Conservation (phyloP, 176 grass and related monocot genomes). For the Avena sativa region DNA sequence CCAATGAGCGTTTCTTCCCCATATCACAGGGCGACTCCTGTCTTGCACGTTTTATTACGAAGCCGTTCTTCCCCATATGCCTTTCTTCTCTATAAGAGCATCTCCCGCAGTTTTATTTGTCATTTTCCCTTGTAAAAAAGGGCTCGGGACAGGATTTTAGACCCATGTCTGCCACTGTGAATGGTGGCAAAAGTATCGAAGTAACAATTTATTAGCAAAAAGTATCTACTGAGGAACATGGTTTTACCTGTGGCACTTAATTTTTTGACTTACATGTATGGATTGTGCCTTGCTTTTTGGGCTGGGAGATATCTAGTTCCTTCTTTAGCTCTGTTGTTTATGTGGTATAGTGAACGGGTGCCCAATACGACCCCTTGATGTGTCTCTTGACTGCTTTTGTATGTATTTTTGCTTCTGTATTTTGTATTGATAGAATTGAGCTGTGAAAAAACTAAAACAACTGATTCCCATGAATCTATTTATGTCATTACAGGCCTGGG, state of each 20-base stretch:
- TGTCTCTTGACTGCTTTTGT: neutral
- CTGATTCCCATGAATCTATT: too few species aligned
- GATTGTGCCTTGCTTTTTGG: neutral
- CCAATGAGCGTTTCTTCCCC: neutral
- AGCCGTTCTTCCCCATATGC: neutral
- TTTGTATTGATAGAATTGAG: too few species aligned
- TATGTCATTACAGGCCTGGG: too few species aligned
- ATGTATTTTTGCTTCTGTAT: too few species aligned
- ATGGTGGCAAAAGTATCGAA: neutral
- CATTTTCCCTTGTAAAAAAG: too few species aligned
- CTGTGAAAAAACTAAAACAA: too few species aligned
- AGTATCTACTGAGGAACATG: neutral
- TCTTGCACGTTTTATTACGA: neutral
- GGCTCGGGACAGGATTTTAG: too few species aligned
- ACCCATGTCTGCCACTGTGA: neutral
- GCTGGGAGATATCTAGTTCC: neutral
- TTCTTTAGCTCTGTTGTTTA: neutral
- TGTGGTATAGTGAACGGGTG: neutral
- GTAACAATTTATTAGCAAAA: neutral
- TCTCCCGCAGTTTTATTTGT: neutral
- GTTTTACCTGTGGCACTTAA: conserved; percentile 10
- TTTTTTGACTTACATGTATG: neutral
- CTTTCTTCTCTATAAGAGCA: neutral
- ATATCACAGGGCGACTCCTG: neutral
- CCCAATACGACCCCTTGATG: neutral